A percentile compares a stretch with the other conserved stretches of the same genome.
phyloP scores from a whole-genome alignment of 2,329 filamentous ascomycete species.

The Keithomyces neogunnii region DNA sequence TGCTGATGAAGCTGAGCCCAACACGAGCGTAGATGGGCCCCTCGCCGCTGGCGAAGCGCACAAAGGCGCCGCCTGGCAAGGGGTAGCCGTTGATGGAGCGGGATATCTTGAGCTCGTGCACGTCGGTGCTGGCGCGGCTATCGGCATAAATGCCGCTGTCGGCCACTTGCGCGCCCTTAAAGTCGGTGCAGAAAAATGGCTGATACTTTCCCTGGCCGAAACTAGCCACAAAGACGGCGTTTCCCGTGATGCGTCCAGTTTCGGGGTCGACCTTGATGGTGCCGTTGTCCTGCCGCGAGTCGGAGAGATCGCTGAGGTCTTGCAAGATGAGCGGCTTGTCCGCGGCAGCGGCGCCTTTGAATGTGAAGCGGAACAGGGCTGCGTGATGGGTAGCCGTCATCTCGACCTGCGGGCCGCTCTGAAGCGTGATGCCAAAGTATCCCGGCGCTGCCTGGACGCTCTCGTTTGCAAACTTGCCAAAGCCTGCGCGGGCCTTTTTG shows the following conservation, averaged over 20 bases:
- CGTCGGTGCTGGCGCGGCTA: constrained; percentile 40
- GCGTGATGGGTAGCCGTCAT: constrained; percentile 61
- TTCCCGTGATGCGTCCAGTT: constrained; percentile 55
- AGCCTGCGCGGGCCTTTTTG: constrained; percentile 31
- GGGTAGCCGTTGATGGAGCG: constrained; percentile 43
- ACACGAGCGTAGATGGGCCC: constrained; percentile 54
- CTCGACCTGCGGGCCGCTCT: constrained; percentile 50
- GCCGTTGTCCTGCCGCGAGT: constrained; percentile 50
- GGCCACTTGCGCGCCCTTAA: constrained; percentile 46
- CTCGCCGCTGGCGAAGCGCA: constrained; percentile 44
- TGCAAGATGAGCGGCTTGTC: constrained; percentile 53
- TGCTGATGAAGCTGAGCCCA: constrained; percentile 62
- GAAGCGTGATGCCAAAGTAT: constrained; percentile 54
- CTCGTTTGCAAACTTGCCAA: constrained; percentile 37
- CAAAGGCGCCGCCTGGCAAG: constrained; percentile 54
- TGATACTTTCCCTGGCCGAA: constrained; percentile 55
- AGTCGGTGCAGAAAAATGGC: constrained; percentile 60
- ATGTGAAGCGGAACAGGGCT: constrained; percentile 58
- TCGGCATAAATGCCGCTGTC: constrained; percentile 55
- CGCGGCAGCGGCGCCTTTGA: constrained; percentile 32
- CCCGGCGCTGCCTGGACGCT: constrained; percentile 52
- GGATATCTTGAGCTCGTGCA: constrained; percentile 38
- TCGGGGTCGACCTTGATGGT: constrained; percentile 43
- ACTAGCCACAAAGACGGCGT: constrained; percentile 52
- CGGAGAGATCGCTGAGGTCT: constrained; percentile 55